phyloP scores from a whole-genome alignment of 495 filamentous ascomycete species.

The Podospora fimiseda region DNA sequence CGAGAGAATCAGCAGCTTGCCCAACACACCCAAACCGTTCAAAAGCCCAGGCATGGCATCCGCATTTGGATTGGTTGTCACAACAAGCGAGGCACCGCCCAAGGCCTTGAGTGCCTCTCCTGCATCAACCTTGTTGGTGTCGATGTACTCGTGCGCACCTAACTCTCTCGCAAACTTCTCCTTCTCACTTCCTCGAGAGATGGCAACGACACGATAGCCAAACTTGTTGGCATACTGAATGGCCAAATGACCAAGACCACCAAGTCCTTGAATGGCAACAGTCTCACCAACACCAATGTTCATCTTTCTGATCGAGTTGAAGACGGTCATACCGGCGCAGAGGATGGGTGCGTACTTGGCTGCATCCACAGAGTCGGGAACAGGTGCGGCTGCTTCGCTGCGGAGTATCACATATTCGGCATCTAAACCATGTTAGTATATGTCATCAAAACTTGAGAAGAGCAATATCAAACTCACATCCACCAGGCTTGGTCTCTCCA shows the following conservation, averaged over 20 bases:
- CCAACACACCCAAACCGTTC: constrained; percentile 47
- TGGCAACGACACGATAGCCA: constrained; percentile 58
- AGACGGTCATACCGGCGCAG: constrained; percentile 67
- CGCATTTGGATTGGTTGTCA: constrained; percentile 57
- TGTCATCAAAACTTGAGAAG: background rate
- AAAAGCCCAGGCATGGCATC: constrained; percentile 48
- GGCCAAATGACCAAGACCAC: constrained; percentile 62
- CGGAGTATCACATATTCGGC: constrained; percentile 59
- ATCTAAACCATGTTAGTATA: constrained; percentile 19
- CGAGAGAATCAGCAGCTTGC: constrained; percentile 45
- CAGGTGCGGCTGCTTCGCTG: constrained; percentile 55
- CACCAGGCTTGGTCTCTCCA: constrained; percentile 47
- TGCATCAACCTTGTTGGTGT: constrained; percentile 49
- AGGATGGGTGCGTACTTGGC: constrained; percentile 60
- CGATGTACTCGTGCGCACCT: constrained; percentile 64
- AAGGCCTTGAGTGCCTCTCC: constrained; percentile 46
- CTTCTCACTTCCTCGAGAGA: constrained; percentile 54
- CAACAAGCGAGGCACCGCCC: constrained; percentile 57
- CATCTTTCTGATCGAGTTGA: constrained; percentile 63
- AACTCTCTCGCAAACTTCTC: constrained; percentile 52
- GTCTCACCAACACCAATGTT: constrained; percentile 49
- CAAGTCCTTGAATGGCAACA: constrained; percentile 61
- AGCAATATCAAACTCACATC: constrained; percentile 26
- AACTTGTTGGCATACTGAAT: constrained; percentile 60
- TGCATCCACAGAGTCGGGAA: constrained; percentile 52